Base-by-base conservation (phyloP, 208 protist species). In the Wallacemonas rigidus region DNA sequence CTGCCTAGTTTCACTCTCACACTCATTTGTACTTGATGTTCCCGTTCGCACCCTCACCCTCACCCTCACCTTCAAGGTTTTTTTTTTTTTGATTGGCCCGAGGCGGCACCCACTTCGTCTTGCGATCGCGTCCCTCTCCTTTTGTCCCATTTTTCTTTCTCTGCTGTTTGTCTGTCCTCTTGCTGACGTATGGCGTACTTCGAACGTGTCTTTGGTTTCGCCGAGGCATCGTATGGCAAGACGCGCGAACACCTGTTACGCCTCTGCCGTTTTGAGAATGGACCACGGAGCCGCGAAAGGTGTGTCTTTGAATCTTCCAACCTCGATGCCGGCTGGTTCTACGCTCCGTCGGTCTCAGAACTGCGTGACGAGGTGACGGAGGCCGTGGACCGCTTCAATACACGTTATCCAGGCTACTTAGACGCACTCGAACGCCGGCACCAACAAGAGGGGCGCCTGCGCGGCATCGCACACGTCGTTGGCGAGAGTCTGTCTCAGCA, bases 291-390 rank as follows among this genome's bases (percentile, higher is more conserved):
- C 35, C 60, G 60, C 43, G 60, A 65, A 41, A 38, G 45, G 12
- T 54, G 48, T 17, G 26, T 69, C 5, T 45, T 69, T 9, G 39
- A 7, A 3, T 11, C 4, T 4, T 17, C 5, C 12, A 35, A 12
- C 62, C 5, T 54, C 8, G 64, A 58, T 15, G 50, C 75, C 26
- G 84, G 84, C n/a, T 79, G 78, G 71, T 81, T 82, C 62, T 86
- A 75, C 54, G 80, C 81, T 1, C 84, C 84, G 12, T 82, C 70
- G 11, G 76, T 86, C 4, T 43, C 57, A 4, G 81, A 86, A 65
- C 77, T 89, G 41, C 81, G 81, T 1, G 45, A n/a, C 9, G 80
- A 82, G 40, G 65, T 76, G 4, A 60, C 17, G 9, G 41, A 70
- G 15, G 41, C 58, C 1, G 72, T 85, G 55, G 48, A 40, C 5